These are phyloP conservation scores for Cyclotella kingstonii DNA, from an alignment of 108 stramenopile species.

Conservation along the genomic window DNA sequence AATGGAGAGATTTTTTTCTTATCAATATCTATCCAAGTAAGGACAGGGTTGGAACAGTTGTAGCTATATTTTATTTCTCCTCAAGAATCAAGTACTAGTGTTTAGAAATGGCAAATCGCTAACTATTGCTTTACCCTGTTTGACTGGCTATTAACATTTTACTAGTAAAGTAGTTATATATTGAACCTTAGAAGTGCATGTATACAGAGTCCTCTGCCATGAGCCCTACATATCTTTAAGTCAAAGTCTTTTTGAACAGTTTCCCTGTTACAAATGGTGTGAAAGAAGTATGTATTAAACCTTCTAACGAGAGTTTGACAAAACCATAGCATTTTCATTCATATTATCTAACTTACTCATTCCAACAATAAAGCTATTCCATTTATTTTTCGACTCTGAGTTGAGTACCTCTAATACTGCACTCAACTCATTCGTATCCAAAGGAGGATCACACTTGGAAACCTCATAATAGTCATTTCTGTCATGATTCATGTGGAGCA, in stretches of 20 bases:
- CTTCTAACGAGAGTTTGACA: not conserved
- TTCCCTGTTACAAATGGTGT: not conserved
- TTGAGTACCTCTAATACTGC: constrained; percentile 7
- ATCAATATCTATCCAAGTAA: no score
- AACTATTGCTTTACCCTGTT: no score
- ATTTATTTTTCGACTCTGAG: constrained; percentile 6
- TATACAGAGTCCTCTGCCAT: no score
- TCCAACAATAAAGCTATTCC: constrained; percentile 2
- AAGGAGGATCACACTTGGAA: constrained; percentile 14
- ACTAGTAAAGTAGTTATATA: no score
- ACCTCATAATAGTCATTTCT: constrained; percentile 20
- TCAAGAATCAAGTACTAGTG: no score
- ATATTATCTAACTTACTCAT: constrained; percentile 13
- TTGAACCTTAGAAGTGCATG: no score
- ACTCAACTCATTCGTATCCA: not conserved
- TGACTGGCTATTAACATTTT: no score
- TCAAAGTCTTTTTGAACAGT: not conserved
- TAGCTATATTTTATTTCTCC: no score
- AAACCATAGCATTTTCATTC: not conserved
- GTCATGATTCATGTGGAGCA: constrained; percentile 14
- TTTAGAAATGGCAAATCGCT: no score
- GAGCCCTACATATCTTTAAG: no score
- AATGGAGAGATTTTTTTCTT: no score
- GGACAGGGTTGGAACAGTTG: no score
- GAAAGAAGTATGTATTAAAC: not conserved